Percentiles rank a stretch among this genome's conserved stretches.
Conservation (phyloP, 495 filamentous ascomycete species). For the Letharia columbiana region DNA sequence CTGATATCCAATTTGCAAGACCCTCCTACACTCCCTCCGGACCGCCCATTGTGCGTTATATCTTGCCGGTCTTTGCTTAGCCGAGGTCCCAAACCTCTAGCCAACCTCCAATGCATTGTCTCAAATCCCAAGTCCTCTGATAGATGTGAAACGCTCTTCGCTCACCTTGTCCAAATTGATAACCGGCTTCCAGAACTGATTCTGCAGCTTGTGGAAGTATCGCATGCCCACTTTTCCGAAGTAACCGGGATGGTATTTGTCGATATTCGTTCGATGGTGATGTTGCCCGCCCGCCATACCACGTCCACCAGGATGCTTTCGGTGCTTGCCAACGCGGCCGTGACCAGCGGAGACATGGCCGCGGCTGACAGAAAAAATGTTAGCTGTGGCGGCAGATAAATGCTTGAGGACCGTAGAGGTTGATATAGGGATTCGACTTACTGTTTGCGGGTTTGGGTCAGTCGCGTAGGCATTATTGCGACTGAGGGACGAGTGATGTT, state of each 20-base stretch:
- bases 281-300: slow-evolving; percentile 96
- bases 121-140: background rate
- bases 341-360: slow-evolving; percentile 92
- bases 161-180: slow-evolving; percentile 87
- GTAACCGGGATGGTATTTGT: slow-evolving; percentile 94
- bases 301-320: slow-evolving; percentile 89
- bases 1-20: background rate
- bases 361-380: slow-evolving; percentile 39
- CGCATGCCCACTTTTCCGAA: slow-evolving; percentile 98
- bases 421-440: slow-evolving; percentile 39
- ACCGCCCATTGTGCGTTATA: background rate
- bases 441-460: slow-evolving; percentile 77
- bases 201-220: slow-evolving; percentile 82
- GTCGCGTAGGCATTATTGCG: slow-evolving; percentile 67
- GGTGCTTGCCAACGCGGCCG: slow-evolving; percentile 87
- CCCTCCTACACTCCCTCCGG: background rate
- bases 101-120: background rate
- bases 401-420: slow-evolving; percentile 23
- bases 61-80: slow-evolving; percentile 11
- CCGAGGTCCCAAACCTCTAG: slow-evolving; percentile 12
- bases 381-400: slow-evolving; percentile 18
- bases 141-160: slow-evolving; percentile 3
- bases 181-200: slow-evolving; percentile 86
- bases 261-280: slow-evolving; percentile 89
- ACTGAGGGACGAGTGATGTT: background rate